These are phyloP conservation scores for Fusarium sp. DNA, from an alignment of 2,329 filamentous ascomycete genomes.

Conservation along the genomic window DNA sequence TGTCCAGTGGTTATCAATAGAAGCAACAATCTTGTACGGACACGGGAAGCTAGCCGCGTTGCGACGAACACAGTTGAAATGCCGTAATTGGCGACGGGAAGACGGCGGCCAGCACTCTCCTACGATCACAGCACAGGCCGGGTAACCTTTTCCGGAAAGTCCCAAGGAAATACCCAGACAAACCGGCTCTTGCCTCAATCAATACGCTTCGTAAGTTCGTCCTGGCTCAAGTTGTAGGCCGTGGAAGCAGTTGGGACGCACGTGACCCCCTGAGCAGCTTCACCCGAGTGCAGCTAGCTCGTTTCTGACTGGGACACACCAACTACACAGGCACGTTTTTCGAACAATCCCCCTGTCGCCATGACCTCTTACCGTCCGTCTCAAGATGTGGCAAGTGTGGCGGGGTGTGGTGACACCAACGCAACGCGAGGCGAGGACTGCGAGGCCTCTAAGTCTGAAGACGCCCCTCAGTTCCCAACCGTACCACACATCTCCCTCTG, in stretches of 20 bases:
- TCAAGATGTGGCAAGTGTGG: conserved; percentile 28
- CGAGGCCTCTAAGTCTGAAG: conserved; percentile 18
- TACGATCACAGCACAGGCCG: conserved; percentile 3
- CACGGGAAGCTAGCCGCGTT: conserved; percentile 15
- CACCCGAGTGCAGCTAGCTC: background rate
- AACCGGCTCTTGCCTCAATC: background rate
- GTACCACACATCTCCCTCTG: conserved; percentile 18
- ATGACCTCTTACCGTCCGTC: conserved; percentile 9
- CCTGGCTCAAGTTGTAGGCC: background rate
- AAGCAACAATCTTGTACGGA: background rate
- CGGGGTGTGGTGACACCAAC: conserved; percentile 26
- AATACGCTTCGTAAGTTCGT: background rate
- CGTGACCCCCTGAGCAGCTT: background rate
- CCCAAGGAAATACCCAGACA: background rate
- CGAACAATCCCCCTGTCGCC: conserved; percentile 1
- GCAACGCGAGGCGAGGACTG: conserved; percentile 26
- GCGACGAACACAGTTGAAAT: conserved; percentile 12
- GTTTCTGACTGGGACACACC: background rate
- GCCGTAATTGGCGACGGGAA: conserved; percentile 7
- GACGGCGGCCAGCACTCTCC: conserved; percentile 15
- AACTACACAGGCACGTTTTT: conserved; percentile 15
- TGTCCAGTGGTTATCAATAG: background rate
- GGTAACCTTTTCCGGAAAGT: background rate
- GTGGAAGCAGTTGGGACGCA: background rate
- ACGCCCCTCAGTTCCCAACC: conserved; percentile 6